These are phyloP conservation scores for Fusarium sp. DNA, from an alignment of 2,329 filamentous ascomycete species.

Conservation along the genomic window DNA sequence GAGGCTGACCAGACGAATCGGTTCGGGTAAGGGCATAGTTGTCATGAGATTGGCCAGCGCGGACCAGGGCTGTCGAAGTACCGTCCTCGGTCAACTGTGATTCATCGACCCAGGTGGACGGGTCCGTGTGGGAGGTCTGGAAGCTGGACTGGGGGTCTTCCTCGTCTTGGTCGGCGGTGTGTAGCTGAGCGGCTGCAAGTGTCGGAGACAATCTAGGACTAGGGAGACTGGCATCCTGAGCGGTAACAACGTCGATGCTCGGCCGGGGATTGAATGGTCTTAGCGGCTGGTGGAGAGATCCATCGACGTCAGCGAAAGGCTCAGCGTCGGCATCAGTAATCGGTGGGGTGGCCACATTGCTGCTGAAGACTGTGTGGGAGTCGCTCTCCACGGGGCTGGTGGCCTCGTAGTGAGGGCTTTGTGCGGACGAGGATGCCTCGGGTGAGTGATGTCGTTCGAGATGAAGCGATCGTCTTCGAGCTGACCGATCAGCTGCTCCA, in stretches of 20 bases:
- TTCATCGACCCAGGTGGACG: conserved; percentile 53
- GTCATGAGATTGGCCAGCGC: conserved; percentile 36
- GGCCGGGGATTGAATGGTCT: conserved; percentile 62
- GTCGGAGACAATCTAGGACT: conserved; percentile 96
- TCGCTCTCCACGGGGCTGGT: conserved; percentile 67
- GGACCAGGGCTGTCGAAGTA: conserved; percentile 44
- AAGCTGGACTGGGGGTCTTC: conserved; percentile 53
- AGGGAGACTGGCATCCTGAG: conserved; percentile 91
- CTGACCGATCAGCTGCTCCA: conserved; percentile 47
- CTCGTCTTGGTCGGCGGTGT: conserved; percentile 58
- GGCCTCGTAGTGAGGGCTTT: conserved; percentile 57
- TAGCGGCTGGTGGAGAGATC: conserved; percentile 60
- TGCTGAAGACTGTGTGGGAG: conserved; percentile 70
- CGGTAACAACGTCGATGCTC: conserved; percentile 75
- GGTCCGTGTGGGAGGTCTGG: conserved; percentile 47
- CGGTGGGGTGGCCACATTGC: conserved; percentile 78
- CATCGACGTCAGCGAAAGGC: conserved; percentile 64
- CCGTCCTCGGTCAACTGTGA: conserved; percentile 54
- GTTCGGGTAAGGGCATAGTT: conserved; percentile 43
- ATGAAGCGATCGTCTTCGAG: conserved; percentile 56
- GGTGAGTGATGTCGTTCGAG: conserved; percentile 58
- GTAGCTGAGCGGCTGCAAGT: conserved; percentile 75
- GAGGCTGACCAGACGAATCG: conserved; percentile 37
- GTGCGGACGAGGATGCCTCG: conserved; percentile 55
- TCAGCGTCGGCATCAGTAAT: conserved; percentile 79